Percentiles rank a stretch among this genome's conserved stretches.
phyloP scores from a whole-genome alignment of 257 asterid genomes.

The Solanum chiquidenum region DNA sequence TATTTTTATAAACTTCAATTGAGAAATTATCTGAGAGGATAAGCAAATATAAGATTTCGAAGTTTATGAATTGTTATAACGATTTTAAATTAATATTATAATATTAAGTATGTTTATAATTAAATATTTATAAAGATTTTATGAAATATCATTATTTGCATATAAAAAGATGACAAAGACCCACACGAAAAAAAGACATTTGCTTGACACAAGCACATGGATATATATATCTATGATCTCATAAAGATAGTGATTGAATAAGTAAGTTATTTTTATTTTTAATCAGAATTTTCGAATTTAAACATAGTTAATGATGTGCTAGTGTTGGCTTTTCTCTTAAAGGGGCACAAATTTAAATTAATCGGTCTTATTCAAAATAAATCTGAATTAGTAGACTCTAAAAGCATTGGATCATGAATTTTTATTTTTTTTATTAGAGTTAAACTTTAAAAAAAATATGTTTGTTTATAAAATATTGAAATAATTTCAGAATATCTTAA shows the following conservation, averaged over 20 bases:
- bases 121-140: not conserved
- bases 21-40: not conserved
- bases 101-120: not conserved
- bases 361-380: no score
- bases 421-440: no score
- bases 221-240: not conserved
- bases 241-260: no score
- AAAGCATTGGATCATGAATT: no score
- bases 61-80: not conserved
- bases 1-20: no score
- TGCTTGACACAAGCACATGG: not conserved
- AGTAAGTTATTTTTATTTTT: no score
- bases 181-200: not conserved
- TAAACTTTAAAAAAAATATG: no score
- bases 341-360: not conserved
- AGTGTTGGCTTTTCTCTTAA: not conserved
- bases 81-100: not conserved
- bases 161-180: not conserved
- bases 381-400: no score
- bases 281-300: no score
- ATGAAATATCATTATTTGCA: not conserved
- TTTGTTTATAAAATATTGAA: no score
- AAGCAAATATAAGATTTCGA: not conserved
- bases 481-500: no score
- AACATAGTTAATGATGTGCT: not conserved